Percentiles rank a stretch among this genome's conserved stretches.
Conservation (phyloP, 2,329 filamentous ascomycete genomes). For the Calonectria montana region DNA sequence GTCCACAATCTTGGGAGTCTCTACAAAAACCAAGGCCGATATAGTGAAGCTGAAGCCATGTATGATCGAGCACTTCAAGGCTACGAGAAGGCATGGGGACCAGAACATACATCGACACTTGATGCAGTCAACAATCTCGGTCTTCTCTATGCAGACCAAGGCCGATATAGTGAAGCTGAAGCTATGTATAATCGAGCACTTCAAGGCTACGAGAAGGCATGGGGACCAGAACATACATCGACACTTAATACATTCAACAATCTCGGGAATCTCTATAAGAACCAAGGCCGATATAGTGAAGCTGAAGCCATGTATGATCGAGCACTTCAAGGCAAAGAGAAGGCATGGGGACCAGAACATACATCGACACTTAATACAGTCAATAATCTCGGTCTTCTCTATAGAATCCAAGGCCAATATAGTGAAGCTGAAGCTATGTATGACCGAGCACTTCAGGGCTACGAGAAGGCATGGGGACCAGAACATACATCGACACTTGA, state of each 20-base stretch:
- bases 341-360: not conserved
- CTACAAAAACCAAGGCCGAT: not conserved
- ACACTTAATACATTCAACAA: too few species aligned
- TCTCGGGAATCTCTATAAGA: too few species aligned
- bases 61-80: conserved; percentile 21
- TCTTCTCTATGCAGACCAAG: conserved; percentile 42
- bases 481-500: not conserved
- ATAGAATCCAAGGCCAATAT: not conserved
- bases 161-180: conserved; percentile 40
- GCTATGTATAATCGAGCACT: conserved; percentile 46
- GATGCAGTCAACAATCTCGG: conserved; percentile 43
- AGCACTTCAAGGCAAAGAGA: not conserved
- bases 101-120: conserved; percentile 32
- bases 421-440: not conserved
- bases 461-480: too few species aligned
- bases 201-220: conserved; percentile 36
- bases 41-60: not conserved
- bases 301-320: not conserved
- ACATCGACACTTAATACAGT: not conserved
- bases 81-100: conserved; percentile 33
- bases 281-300: not conserved
- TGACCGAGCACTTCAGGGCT: not conserved
- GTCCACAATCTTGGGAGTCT: not conserved
- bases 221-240: not conserved
- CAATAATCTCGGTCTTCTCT: not conserved